These are phyloP conservation scores for Cystobasidium slooffiae DNA, from an alignment of 1,284 basidiomycete species.

Conservation along the genomic window DNA sequence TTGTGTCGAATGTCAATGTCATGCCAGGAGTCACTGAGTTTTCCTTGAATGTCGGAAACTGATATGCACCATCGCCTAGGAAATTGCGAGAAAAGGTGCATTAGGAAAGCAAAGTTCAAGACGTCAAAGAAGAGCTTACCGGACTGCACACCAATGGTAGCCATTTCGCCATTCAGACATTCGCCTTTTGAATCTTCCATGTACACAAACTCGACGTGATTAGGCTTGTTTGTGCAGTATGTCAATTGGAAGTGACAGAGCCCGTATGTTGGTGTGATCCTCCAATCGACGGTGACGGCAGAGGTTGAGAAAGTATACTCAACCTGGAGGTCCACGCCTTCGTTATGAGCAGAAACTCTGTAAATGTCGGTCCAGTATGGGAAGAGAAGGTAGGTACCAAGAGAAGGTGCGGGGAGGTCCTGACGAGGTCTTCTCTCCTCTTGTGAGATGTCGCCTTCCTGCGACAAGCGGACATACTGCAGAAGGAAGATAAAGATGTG, in stretches of 20 bases:
- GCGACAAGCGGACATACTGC: background rate
- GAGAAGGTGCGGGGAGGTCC: background rate
- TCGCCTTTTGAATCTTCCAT: background rate
- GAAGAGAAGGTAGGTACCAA: background rate
- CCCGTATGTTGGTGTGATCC: background rate
- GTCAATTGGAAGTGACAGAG: background rate
- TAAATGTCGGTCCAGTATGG: background rate
- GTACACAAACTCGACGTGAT: background rate
- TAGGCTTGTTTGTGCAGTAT: background rate
- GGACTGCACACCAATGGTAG: constrained; percentile 5
- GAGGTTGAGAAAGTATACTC: background rate
- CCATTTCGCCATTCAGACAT: background rate
- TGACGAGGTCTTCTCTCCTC: background rate
- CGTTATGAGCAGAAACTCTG: background rate
- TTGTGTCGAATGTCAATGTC: background rate
- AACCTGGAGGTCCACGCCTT: background rate
- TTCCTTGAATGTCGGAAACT: background rate
- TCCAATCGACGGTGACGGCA: background rate
- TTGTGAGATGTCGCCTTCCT: background rate
- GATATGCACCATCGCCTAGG: background rate
- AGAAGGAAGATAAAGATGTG: background rate
- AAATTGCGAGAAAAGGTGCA: background rate
- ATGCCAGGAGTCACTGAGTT: background rate
- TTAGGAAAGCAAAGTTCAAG: background rate
- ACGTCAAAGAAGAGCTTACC: background rate